These are phyloP conservation scores for Candida fluviatilis DNA, from an alignment of 805 yeast species.

Conservation along the genomic window DNA sequence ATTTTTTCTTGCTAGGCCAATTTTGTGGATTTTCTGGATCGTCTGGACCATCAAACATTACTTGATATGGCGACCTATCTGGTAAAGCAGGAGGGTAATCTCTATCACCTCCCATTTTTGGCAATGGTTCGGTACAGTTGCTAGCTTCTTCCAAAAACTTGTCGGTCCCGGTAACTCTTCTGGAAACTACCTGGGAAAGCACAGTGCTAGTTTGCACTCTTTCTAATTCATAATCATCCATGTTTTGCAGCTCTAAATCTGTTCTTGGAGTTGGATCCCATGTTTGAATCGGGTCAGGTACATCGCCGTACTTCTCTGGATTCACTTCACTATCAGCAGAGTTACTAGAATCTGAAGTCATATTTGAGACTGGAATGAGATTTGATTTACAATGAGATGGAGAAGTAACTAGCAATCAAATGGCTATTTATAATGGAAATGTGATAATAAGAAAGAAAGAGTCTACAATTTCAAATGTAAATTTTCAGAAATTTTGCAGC, in stretches of 20 bases:
- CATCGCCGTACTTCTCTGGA: not conserved
- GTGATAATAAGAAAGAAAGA: too few relatives aligned
- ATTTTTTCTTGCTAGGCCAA: conserved; percentile 47
- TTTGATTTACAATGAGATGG: too few relatives aligned
- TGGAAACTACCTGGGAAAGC: conserved; percentile 17
- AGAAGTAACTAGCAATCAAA: too few relatives aligned
- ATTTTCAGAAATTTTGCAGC: too few relatives aligned
- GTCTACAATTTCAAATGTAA: too few relatives aligned
- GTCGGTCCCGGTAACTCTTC: conserved; percentile 25
- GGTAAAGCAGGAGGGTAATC: conserved; percentile 61
- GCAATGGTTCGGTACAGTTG: conserved; percentile 26
- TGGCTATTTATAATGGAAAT: too few relatives aligned
- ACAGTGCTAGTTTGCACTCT: conserved; percentile 20
- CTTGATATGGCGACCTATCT: conserved; percentile 52
- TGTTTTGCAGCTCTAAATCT: not conserved
- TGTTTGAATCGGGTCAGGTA: too few relatives aligned
- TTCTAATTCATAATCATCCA: conserved; percentile 13
- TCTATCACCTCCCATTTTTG: conserved; percentile 63
- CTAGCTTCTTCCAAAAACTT: conserved; percentile 23
- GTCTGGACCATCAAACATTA: conserved; percentile 69
- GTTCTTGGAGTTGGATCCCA: not conserved
- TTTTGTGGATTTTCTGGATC: conserved; percentile 83
- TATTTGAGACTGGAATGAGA: too few relatives aligned
- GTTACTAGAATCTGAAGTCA: too few relatives aligned
- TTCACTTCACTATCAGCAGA: too few relatives aligned